phyloP scores from a whole-genome alignment of 441 rosid species.

The Viola pubescens region DNA sequence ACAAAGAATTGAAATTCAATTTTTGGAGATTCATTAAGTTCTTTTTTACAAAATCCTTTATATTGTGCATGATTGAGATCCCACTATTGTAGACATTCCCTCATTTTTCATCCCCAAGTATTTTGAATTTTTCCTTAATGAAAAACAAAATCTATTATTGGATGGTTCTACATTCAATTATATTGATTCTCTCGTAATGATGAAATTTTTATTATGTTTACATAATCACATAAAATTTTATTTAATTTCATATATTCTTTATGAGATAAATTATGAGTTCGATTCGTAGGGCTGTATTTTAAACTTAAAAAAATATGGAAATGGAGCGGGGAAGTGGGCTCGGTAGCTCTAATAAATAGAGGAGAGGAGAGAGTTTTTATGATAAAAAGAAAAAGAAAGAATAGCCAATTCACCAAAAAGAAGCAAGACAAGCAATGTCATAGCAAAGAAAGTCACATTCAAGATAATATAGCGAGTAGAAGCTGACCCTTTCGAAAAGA shows the following conservation, averaged over 20 bases:
- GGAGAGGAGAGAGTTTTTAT: slow-evolving; percentile 7
- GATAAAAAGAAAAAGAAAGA: slow-evolving; percentile 14
- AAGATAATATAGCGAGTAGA: slow-evolving; percentile 18
- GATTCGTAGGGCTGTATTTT: background rate
- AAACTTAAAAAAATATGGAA: background rate
- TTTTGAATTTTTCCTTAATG: background rate
- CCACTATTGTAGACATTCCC: background rate
- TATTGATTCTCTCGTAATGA: too few relatives aligned
- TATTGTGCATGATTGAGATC: background rate
- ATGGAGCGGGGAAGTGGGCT: background rate
- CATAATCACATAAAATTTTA: background rate
- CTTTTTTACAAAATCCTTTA: background rate
- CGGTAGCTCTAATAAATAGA: background rate
- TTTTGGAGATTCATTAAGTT: too few relatives aligned
- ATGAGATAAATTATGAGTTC: too few relatives aligned
- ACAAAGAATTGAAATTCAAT: too few relatives aligned
- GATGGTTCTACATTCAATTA: too few relatives aligned
- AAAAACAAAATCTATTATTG: background rate
- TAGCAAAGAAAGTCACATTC: slow-evolving; percentile 13
- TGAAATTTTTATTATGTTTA: background rate
- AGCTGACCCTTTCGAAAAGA: slow-evolving; percentile 26
- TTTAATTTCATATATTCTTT: too few relatives aligned
- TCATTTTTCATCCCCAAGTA: background rate
- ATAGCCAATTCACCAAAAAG: slow-evolving; percentile 23
- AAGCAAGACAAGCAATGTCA: slow-evolving; percentile 13